Base-by-base conservation (phyloP, 345 rosid species). In the Eucalyptus tenuipes region DNA sequence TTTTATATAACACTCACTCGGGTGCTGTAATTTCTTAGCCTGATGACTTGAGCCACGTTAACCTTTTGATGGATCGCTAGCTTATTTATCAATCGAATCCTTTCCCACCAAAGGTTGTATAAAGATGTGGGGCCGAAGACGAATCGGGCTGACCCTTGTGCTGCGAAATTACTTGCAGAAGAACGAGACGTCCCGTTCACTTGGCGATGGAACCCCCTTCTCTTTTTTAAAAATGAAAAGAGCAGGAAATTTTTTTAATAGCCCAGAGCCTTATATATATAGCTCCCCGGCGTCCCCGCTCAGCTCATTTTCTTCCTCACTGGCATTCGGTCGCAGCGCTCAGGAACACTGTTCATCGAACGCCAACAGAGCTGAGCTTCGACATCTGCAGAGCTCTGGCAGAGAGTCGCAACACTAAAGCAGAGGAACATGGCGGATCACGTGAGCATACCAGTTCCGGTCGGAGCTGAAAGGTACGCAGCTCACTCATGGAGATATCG, bases 1-100 rank as follows among this genome's bases (percentile, higher is more conserved):
- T 31, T n/a, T 66, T 3, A 9, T 0, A 31, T 17, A 3, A 17
- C 16, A 0, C 2, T 8, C 13, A 68, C 2, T 33, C 5, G 0
- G 24, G 2, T 71, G 13, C 13, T 1, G 1, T 18, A 37, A 18
- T 3, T 10, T 37, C 22, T 71, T 11, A 37, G n/a, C 14, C 4
- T 29, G 9, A 53, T 53, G 10, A 53, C 18, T 7, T 13, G 17
- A 61, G 17, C 4, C 1, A 13, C 16, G 0, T 61, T 61, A 3
- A 61, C 8, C 3, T 12, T 61, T 61, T 6, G 3, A 59, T 29
- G 1, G 71, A 29, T 29, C 33, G 4, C 9, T 61, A 1, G 17
- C 17, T 13, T 29, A 13, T 64, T 29, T 59, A 27, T 59, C 7
- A 31, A 64, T 29, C 6, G 5, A 64, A 64, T 64, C 71, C 71